Evolutionary conservation across 257 asterid genomes (phyloP), one percentile per base, ranked within the genome.

Genomic region (Capsicum baccatum): DNA sequence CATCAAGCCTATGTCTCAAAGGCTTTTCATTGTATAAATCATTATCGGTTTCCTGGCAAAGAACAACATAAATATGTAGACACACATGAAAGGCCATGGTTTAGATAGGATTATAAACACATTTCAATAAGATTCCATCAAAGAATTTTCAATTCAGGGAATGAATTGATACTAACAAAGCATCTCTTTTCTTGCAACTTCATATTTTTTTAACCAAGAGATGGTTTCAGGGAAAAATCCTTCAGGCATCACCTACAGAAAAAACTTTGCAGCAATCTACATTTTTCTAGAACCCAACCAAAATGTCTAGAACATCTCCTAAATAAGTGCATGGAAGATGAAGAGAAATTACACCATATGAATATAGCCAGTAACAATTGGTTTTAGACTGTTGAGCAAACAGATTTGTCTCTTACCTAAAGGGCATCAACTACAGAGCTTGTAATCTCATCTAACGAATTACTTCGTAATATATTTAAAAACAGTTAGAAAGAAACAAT

Each of bases 361-460:
- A 74, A 74, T 50, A 47, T 19, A 3, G 60, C 44, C 6, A 78
- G 48, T 64, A 52, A 4, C 26, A 21, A 26, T 26, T 26, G 52
- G 15, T 33, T 48, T 26, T 54, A 54, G 50, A 54, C 54, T 10
- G 5, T 78, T 55, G 4, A 6, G 8, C 21, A 14, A 50, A 74
- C 19, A 33, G 44, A 19, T 50, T 78, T 78, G 26, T 78, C 81
- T 54, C 63, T 33, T 55, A 54, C 26, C 81, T 26, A 78, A 78
- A 54, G 50, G 81, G 63, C 26, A 14, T 78, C 50, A 54, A 54
- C 47, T 26, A n/a, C 81, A 78, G 50, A 78, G 64, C 33, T 26
- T 54, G 81, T 78, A 26, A 55, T 64, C 81, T 54, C 63, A 26
- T 76, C n/a, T 26, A 76, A 76, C 15, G 54, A 52, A 78, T 54